Evolutionary conservation across 2,329 filamentous ascomycete species (phyloP), one percentile per base, ranked within the genome.

Genomic region (Graphiopsis chlorocephala): DNA sequence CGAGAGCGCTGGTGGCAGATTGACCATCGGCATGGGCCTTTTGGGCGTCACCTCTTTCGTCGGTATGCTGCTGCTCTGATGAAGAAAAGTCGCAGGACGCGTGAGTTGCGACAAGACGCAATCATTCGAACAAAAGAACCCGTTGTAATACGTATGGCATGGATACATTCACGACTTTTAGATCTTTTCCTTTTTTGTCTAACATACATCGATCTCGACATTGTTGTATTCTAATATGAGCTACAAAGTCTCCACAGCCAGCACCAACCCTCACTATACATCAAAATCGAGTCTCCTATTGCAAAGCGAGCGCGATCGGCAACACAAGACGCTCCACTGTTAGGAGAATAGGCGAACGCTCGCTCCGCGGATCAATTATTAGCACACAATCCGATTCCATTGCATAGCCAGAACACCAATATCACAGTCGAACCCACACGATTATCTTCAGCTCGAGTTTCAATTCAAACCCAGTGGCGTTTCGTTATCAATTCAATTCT

Each of bases 11-110:
- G 62, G 62, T 20, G 62, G n/a, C 42, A 64, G 53, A 42, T 31
- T 64, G 28, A 55, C 62, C 31, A 55, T 64, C 29, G 35, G 62
- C 42, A 58, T 64, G 62, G 62, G 62, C 38, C 29, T 59, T n/a
- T 35, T 64, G 29, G 62, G 62, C 48, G 53, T 28, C 17, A 42
- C 56, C 1, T 64, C 62, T 42, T 64, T 64, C 26, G 62, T 59
- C 53, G 62, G 53, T 45, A 64, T 64, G 53, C 47, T 64, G 62
- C 48, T 64, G 38, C 62, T 64, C 35, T 64, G 42, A 59, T 53
- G 20, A 50, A 48, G 5, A 4, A 31, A 31, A 5, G 33, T 20
- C 59, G 20, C 31, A 53, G 17, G 29, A 53, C 47, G 59, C 59
- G 56, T 45, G 38, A 15, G 29, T 53, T 45, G 38, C 42, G 17